These are phyloP conservation scores for Aotearoamyces nothofagi DNA, from an alignment of 2,329 filamentous ascomycete genomes.

Conservation along the genomic window DNA sequence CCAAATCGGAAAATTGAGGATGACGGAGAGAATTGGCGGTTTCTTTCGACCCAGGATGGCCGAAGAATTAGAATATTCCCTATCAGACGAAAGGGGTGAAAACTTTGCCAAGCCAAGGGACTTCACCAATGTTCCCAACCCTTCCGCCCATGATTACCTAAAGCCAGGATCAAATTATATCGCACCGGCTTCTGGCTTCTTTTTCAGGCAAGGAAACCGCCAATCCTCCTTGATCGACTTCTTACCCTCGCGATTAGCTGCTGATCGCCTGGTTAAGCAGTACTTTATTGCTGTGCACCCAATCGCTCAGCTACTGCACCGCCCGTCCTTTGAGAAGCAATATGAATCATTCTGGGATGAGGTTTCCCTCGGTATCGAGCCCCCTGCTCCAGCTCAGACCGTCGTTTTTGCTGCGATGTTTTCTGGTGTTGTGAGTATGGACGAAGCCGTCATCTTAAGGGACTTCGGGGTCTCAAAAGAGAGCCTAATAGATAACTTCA, in stretches of 20 bases:
- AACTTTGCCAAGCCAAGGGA: neutral
- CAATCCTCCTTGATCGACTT: slow-evolving; percentile 39
- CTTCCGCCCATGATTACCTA: slow-evolving; percentile 33
- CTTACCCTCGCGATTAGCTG: slow-evolving; percentile 39
- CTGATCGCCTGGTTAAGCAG: slow-evolving; percentile 46
- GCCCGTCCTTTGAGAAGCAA: slow-evolving; percentile 45
- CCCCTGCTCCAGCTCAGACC: slow-evolving; percentile 47
- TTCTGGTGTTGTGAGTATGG: slow-evolving; percentile 51
- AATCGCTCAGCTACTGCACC: slow-evolving; percentile 52
- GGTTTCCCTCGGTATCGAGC: slow-evolving; percentile 42
- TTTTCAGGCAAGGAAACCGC: slow-evolving; percentile 39
- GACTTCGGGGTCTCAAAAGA: slow-evolving; percentile 41
- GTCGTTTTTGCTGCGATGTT: slow-evolving; percentile 57
- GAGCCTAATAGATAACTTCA: slow-evolving; percentile 44
- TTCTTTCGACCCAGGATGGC: slow-evolving; percentile 54
- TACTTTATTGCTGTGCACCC: slow-evolving; percentile 57
- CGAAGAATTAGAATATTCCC: slow-evolving; percentile 39
- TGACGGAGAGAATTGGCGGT: slow-evolving; percentile 62
- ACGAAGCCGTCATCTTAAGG: slow-evolving; percentile 31
- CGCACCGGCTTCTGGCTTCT: slow-evolving; percentile 49
- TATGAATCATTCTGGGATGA: slow-evolving; percentile 53
- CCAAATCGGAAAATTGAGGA: slow-evolving; percentile 53
- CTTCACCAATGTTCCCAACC: slow-evolving; percentile 5
- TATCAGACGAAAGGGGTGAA: neutral
- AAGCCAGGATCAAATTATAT: slow-evolving; percentile 52